A percentile compares a stretch with the other conserved stretches of the same genome.
Conservation (phyloP, 164 flowering plant species). For the Vitis riparia region DNA sequence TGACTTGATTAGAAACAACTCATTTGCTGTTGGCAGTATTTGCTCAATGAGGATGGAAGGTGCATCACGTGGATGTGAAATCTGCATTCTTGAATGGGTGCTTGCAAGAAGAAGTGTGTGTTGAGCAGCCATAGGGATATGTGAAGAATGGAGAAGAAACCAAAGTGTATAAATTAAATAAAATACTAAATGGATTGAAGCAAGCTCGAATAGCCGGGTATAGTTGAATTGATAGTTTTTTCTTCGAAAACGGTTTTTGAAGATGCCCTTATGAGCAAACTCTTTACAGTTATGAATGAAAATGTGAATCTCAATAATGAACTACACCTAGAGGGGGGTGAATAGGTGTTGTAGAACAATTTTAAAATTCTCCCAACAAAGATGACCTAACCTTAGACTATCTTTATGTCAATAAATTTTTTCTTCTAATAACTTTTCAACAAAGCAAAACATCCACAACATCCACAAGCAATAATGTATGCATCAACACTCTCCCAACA, state of each 20-base stretch:
- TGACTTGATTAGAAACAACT: not conserved
- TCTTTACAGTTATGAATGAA: not conserved
- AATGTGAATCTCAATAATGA: too few relatives aligned
- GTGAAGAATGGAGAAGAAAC: not conserved
- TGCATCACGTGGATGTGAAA: slow-evolving; percentile 10
- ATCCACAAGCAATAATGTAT: too few relatives aligned
- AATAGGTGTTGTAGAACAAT: too few relatives aligned
- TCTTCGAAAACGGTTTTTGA: not conserved
- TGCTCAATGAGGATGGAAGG: not conserved
- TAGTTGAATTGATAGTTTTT: not conserved
- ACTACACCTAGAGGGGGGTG: too few relatives aligned
- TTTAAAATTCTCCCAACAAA: too few relatives aligned
- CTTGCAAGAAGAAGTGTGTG: not conserved
- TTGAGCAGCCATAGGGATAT: not conserved
- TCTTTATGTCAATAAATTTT: too few relatives aligned
- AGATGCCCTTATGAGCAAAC: not conserved
- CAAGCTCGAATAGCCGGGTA: not conserved
- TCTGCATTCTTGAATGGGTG: slow-evolving; percentile 1
- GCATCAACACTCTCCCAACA: too few relatives aligned
- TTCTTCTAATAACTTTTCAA: too few relatives aligned
- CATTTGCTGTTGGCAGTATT: not conserved
- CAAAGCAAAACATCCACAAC: too few relatives aligned
- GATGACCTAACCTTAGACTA: too few relatives aligned
- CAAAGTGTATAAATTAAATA: not conserved
- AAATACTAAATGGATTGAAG: not conserved